A percentile compares a stretch with the other conserved stretches of the same genome.
These are phyloP conservation scores for Neodidymelliopsis sp. DNA, from an alignment of 2,329 filamentous ascomycete species.

Conservation along the genomic window DNA sequence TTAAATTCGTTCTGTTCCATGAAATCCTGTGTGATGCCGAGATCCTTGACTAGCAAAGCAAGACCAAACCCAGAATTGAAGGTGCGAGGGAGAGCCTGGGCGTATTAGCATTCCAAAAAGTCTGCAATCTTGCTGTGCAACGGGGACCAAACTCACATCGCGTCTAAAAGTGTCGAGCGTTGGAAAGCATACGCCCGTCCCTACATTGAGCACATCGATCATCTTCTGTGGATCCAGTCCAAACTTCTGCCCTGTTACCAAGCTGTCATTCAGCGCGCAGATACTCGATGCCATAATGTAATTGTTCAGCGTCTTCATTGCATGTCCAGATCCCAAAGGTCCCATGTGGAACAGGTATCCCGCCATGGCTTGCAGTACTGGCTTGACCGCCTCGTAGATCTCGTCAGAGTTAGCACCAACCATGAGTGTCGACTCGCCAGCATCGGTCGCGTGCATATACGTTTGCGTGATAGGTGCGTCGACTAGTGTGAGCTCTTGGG, in stretches of 20 bases:
- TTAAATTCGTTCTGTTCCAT: conserved; percentile 43
- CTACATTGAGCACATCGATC: conserved; percentile 53
- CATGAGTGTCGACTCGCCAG: conserved; percentile 46
- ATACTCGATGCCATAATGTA: conserved; percentile 45
- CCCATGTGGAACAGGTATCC: conserved; percentile 48
- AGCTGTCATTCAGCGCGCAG: conserved; percentile 41
- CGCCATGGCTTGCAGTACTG: conserved; percentile 45
- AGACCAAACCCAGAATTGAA: conserved; percentile 47
- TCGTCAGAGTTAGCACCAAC: conserved; percentile 37
- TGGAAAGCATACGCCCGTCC: conserved; percentile 51
- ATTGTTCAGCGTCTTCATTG: conserved; percentile 47
- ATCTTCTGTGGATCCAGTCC: conserved; percentile 49
- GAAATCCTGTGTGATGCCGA: conserved; percentile 48
- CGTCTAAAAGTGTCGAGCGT: conserved; percentile 25
- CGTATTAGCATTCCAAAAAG: too few species aligned
- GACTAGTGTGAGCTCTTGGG: conserved; percentile 41
- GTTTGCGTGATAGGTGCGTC: conserved; percentile 50
- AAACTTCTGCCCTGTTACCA: conserved; percentile 47
- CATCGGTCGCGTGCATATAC: conserved; percentile 47
- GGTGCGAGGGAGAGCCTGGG: conserved; percentile 32
- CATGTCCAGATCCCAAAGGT: conserved; percentile 43
- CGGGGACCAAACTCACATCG: conserved; percentile 27
- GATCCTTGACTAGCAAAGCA: conserved; percentile 46
- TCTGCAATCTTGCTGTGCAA: too few species aligned
- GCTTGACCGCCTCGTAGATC: conserved; percentile 41